phyloP scores from a whole-genome alignment of 208 protist genomes.

The Leishmania gerbilli region DNA sequence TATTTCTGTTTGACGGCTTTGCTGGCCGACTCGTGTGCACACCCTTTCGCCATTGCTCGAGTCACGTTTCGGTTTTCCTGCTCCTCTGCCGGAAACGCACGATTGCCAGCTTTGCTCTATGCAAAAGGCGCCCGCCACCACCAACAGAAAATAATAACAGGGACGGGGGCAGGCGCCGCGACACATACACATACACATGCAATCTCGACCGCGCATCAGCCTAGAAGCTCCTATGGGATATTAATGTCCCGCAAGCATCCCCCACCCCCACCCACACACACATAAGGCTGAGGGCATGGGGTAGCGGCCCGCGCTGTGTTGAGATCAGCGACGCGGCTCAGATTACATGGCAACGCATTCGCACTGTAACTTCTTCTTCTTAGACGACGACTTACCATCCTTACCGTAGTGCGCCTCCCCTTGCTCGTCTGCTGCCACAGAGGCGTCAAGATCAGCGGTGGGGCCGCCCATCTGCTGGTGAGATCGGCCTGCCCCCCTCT shows the following conservation, averaged over 20 bases:
- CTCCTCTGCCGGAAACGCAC: too few species aligned
- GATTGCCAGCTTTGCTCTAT: too few species aligned
- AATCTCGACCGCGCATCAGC: neutral
- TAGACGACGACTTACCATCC: constrained; percentile 2
- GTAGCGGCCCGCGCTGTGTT: neutral
- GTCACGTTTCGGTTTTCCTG: too few species aligned
- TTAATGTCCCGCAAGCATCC: neutral
- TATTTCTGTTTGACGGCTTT: too few species aligned
- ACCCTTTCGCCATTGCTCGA: too few species aligned
- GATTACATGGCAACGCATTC: constrained; percentile 56
- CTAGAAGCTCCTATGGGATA: neutral
- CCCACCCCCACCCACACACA: neutral
- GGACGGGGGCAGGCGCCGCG: neutral
- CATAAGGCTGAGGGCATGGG: neutral
- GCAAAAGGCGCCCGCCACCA: too few species aligned
- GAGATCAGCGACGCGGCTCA: neutral
- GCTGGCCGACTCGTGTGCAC: too few species aligned
- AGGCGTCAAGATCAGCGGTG: constrained; percentile 15
- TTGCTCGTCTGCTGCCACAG: neutral
- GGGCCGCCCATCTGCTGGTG: neutral
- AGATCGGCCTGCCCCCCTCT: neutral
- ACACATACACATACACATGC: neutral
- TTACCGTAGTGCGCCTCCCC: constrained; percentile 1
- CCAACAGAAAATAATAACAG: too few species aligned
- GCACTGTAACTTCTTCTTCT: constrained; percentile 50